Evolutionary conservation across 2,329 filamentous ascomycete genomes (phyloP), one percentile per base, ranked within the genome.

Genomic region (Bimuria novae-zelandiae): DNA sequence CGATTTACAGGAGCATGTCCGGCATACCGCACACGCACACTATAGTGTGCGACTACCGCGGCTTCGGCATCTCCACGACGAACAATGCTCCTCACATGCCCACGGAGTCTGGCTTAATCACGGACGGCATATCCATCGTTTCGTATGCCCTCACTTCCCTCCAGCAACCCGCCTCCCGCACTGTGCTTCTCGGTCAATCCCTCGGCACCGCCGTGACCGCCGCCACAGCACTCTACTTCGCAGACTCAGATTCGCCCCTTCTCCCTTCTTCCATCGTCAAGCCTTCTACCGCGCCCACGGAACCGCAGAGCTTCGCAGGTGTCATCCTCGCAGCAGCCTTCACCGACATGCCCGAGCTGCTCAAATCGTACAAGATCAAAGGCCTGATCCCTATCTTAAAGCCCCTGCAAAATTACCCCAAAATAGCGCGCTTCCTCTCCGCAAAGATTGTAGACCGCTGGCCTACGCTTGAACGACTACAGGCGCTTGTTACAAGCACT

Each of bases 11-110:
- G 62, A 82, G 86, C 39, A 78, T 96, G 36, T 85, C 91, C 3
- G 84, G 88, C 47, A 85, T 87, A 30, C 70, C 80, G 0, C 79
- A 82, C 51, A 84, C 92, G 49, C 92, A 97, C 68, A 83, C 96
- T 39, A 79, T 97, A n/a, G 84, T 90, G 33, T 86, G 96, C 64
- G 92, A 96, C 77, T 97, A 97, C 74, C 88, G 92, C 16, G 92
- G 92, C 6, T 97, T 90, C 63, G 92, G 92, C 0, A 81, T 84
- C 33, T 94, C 89, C 7, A 90, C 87, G 0, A 91, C 93, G n/a
- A 77, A 75, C 3, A 70, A 72, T 42, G 11, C 59, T 3, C 69
- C 69, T 2, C 57, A 70, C 46, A 56, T 70, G 30, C 93, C 93
- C 0, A 88, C 86, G 0, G 93, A 97, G 75, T 76, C 82, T 30